phyloP scores from a whole-genome alignment of 257 asterid genomes.

The Fraxinus excelsior region DNA sequence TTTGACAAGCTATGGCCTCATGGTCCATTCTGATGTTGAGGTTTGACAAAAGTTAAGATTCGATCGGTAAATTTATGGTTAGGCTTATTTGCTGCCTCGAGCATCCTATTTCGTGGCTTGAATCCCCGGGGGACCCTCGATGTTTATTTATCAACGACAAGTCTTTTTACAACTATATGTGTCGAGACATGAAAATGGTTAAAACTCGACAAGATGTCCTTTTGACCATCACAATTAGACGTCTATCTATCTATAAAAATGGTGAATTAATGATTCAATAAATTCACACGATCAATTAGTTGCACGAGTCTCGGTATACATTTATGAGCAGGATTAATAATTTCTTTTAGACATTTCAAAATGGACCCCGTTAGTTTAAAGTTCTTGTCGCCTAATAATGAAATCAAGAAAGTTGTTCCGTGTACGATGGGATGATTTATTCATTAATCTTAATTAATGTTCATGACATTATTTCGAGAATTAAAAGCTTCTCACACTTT shows the following conservation, averaged over 20 bases:
- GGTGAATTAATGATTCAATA: background rate
- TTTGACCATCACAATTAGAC: background rate
- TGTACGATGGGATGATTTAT: slow-evolving; percentile 20
- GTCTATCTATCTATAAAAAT: background rate
- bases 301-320: background rate
- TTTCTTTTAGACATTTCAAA: background rate
- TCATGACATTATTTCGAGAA: slow-evolving; percentile 2
- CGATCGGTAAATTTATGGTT: no score
- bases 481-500: slow-evolving; percentile 18
- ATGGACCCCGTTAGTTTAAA: slow-evolving; percentile 12
- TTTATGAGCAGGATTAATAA: background rate
- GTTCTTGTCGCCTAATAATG: slow-evolving; percentile 25
- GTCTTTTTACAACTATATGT: no score
- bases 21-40: no score
- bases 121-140: no score
- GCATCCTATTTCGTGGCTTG: no score
- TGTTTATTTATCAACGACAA: no score
- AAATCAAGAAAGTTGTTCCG: slow-evolving; percentile 28
- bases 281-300: background rate
- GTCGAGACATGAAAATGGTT: no score
- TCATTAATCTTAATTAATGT: slow-evolving; percentile 24
- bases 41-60: no score
- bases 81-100: no score
- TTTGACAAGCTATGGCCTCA: no score
- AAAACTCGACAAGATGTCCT: background rate